A percentile compares a stretch with the other conserved stretches of the same genome.
Evolutionary conservation across 2,329 filamentous ascomycete species (phyloP).

Genomic region (Ophiocordyceps polyrhachis-furcata): DNA sequence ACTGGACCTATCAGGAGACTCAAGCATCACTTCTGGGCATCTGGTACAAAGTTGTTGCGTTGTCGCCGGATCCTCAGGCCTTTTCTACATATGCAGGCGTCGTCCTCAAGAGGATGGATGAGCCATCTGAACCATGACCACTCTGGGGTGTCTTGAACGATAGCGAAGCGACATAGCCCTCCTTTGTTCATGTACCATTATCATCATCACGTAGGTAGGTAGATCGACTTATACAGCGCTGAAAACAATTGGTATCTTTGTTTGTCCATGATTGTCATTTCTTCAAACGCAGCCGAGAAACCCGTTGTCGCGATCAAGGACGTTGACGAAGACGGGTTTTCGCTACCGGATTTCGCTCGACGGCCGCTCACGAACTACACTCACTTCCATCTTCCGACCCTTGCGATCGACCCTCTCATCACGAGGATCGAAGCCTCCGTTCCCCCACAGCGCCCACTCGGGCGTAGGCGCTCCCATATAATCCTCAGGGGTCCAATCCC

Average conservation of each 20-base stretch:
- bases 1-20: no score
- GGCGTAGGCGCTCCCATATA: constrained; percentile 74
- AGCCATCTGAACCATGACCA: no score
- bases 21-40: no score
- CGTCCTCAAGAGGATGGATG: no score
- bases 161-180: neutral
- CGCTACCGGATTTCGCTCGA: constrained; percentile 5
- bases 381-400: constrained; percentile 43
- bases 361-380: constrained; percentile 13
- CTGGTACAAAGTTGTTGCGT: no score
- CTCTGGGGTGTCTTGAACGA: neutral
- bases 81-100: no score
- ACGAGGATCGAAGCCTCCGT: constrained; percentile 81
- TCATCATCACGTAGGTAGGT: neutral
- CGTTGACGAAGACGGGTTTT: neutral
- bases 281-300: neutral
- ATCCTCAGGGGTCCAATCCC: constrained; percentile 69
- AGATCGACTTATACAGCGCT: neutral
- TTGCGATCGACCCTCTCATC: constrained; percentile 80
- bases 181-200: neutral
- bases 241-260: neutral
- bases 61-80: no score
- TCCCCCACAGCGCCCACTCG: constrained; percentile 89
- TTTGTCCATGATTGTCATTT: neutral
- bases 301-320: no score